Base-by-base conservation (phyloP, 2,329 filamentous ascomycete genomes). In the Amphichorda felina region DNA sequence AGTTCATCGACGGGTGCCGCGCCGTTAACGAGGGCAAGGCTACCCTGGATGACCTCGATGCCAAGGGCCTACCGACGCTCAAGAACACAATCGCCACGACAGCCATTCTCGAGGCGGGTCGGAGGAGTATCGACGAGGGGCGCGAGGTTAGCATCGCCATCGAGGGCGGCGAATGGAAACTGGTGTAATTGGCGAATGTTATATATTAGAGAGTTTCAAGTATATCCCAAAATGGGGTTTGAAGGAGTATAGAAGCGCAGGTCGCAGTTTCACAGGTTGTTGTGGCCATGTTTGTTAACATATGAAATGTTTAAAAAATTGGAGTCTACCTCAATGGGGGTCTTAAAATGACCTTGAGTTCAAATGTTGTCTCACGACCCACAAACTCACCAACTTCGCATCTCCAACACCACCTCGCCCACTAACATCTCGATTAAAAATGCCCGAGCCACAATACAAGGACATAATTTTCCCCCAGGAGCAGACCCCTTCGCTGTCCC, bases 1-100 rank as follows among this genome's bases (percentile, higher is more conserved):
- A 95, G 62, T 95, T 95, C 58, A 79, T 95, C 34, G 86, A 95
- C 55, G 87, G 81, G 10, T 86, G 86, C 53, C 76, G 76, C 30
- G 73, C 76, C 5, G 66, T 95, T 36, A 93, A 91, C 51, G 75
- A 82, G 21, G 82, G 83, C 16, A 67, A 70, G 30, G 66, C 79
- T 33, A 84, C 73, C 34, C 68, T 89, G 2, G 78, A 79, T 18
- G 79, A 88, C 43, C 67, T 95, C 22, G 88, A 95, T 48, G 70
- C 70, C 45, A 79, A 88, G 49, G 81, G 82, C 1, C 59, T 95
- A 43, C 88, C 88, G 1, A 95, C 89, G 9, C 61, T 95, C 45
- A 75, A 70, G 54, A 95, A 95, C 56, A 95, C 88, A 0, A 79
- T 94, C 48, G 85, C 84, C 11, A 95, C 88, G 1, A 93, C 86